phyloP scores from a whole-genome alignment of 805 yeast genomes.

The Candida silvicultrix region DNA sequence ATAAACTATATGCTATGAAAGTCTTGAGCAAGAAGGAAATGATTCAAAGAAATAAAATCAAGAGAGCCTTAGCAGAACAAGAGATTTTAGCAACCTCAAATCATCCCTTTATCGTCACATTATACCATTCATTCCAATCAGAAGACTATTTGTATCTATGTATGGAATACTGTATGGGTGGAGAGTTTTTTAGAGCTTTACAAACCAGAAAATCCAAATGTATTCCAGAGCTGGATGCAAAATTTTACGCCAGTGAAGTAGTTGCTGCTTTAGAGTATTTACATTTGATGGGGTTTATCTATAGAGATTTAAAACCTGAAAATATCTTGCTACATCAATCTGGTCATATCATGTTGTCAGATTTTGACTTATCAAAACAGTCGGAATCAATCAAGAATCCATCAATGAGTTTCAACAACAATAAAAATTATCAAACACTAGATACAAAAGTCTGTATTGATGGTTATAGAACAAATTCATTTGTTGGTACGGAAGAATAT shows the following conservation, averaged over 20 bases:
- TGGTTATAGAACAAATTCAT: slow-evolving; percentile 94
- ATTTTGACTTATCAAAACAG: slow-evolving; percentile 92
- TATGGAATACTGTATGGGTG: slow-evolving; percentile 99
- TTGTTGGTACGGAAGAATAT: slow-evolving; percentile 98
- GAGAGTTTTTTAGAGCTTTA: slow-evolving; percentile 93
- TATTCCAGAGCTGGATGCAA: slow-evolving; percentile 81
- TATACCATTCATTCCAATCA: slow-evolving; percentile 94
- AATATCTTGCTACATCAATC: slow-evolving; percentile 90
- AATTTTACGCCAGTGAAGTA: slow-evolving; percentile 94
- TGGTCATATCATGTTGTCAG: slow-evolving; percentile 97
- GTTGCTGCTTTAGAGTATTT: slow-evolving; percentile 94
- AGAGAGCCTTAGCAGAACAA: slow-evolving; percentile 93
- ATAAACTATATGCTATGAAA: slow-evolving; percentile 86
- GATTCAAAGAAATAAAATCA: slow-evolving; percentile 91
- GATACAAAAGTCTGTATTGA: slow-evolving; percentile 95
- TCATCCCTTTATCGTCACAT: slow-evolving; percentile 95
- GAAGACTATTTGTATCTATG: slow-evolving; percentile 87
- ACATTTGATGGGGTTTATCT: slow-evolving; percentile 95
- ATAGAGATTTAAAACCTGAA: slow-evolving; percentile 95
- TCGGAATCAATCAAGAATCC: slow-evolving; percentile 75
- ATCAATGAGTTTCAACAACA: slow-evolving; percentile 40
- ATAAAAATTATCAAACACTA: slow-evolving; percentile 50
- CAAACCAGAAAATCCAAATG: slow-evolving; percentile 88
- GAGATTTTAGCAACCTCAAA: slow-evolving; percentile 92
- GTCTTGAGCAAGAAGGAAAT: slow-evolving; percentile 85